Percentiles rank a stretch among this genome's conserved stretches.
phyloP scores from a whole-genome alignment of 2,329 filamentous ascomycete genomes.

The Lecanoromycetidae sp. region DNA sequence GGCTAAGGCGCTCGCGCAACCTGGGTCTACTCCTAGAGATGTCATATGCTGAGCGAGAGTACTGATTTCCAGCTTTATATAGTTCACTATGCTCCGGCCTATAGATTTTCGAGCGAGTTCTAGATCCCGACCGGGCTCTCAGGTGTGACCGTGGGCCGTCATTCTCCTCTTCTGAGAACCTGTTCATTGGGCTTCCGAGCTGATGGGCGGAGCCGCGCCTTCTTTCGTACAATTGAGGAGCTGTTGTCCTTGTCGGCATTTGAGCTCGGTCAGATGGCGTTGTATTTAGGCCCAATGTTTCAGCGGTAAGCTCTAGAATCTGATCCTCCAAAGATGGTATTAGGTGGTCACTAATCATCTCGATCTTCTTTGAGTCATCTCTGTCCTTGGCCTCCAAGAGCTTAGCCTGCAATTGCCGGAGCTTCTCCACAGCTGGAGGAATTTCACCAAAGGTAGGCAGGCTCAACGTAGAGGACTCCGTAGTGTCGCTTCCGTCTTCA shows the following conservation, averaged over 20 bases:
- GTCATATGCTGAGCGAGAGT: neutral
- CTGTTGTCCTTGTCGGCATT: neutral
- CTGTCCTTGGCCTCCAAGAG: neutral
- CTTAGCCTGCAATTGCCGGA: neutral
- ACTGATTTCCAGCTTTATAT: neutral
- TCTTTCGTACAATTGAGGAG: neutral
- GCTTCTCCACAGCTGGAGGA: neutral
- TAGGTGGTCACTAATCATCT: neutral
- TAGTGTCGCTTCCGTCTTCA: neutral
- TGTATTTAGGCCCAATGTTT: neutral
- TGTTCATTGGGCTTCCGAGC: neutral
- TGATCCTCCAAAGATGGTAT: constrained; percentile 2
- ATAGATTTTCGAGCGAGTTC: neutral
- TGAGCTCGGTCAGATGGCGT: neutral
- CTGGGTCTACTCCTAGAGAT: neutral
- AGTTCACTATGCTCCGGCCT: no score
- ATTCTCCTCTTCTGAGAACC: no score
- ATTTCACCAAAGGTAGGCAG: neutral
- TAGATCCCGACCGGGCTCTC: constrained; percentile 1
- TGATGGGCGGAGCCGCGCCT: neutral
- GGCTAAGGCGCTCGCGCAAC: neutral
- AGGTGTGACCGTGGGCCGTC: neutral
- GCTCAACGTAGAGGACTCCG: neutral
- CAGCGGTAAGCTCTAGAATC: neutral
- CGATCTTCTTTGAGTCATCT: neutral